Evolutionary conservation across 1,139 yeast genomes (phyloP), one percentile per base, ranked within the genome.

Genomic region (Geotrichum reessii): DNA sequence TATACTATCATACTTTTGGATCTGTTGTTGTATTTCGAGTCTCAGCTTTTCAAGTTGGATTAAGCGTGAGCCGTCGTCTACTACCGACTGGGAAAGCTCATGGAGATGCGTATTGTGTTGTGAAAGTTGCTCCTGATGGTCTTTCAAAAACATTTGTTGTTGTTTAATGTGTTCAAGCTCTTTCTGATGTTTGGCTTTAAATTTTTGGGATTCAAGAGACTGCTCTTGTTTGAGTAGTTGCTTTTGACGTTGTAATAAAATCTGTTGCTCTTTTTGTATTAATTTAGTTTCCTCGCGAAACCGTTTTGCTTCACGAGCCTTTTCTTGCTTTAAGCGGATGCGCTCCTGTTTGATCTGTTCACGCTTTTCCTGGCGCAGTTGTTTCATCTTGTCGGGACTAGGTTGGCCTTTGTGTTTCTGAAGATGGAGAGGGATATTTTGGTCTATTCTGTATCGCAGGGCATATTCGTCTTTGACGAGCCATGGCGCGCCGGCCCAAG

Each of bases 401-500:
- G 60, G 63, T 31, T 57, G 59, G 27, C 60, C 57, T 28, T 65
- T 63, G 47, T 61, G 62, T 28, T 61, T 57, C 50, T 59, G 64
- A 31, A 73, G 60, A 53, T 73, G 71, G 19, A 64, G 61, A 1
- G 77, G 77, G 48, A 72, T 63, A 47, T 64, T 67, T 31, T 71
- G 69, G 52, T 74, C 74, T 53, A 75, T 71, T 57, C 73, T 60
- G 65, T 74, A 72, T 58, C 64, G 67, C 37, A 63, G 63, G 9
- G 78, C 78, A 70, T 83, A 90, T 65, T 85, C 84, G 40, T 82
- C 84, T 69, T 87, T 87, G n/a, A 93, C 95, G 21, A 93, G 85
- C 98, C 98, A 93, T 1, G 99, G 98, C 1, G 98, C 95, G 1
- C 98, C 97, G 50, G 86, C 80, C 77, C 87, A 87, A 60, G 86